These are phyloP conservation scores for Penicillium pulvis DNA, from an alignment of 495 filamentous ascomycete genomes.

Conservation along the genomic window DNA sequence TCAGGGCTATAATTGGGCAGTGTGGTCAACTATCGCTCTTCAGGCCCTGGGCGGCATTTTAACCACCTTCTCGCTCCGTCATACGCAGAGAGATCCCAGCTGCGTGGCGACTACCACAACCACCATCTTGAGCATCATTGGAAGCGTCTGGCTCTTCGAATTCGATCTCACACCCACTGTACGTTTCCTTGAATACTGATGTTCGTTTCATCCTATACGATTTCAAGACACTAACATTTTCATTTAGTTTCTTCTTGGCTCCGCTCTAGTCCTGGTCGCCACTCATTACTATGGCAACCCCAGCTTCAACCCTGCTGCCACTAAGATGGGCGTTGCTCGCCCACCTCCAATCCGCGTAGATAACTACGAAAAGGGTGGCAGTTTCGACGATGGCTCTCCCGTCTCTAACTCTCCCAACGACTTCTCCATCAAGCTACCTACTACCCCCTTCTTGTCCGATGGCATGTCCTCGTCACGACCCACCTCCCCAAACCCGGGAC, in stretches of 20 bases:
- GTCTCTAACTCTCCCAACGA: slow-evolving; percentile 39
- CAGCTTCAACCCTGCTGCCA: slow-evolving; percentile 34
- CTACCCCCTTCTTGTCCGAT: slow-evolving; percentile 53
- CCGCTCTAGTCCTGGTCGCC: slow-evolving; percentile 71
- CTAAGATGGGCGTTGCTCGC: slow-evolving; percentile 48
- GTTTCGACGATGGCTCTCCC: slow-evolving; percentile 53
- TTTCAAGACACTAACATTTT: slow-evolving; percentile 25
- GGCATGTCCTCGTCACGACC: slow-evolving; percentile 67
- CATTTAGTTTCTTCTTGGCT: slow-evolving; percentile 78
- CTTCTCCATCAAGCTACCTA: slow-evolving; percentile 54
- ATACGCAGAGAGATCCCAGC: slow-evolving; percentile 68
- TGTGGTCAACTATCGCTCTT: slow-evolving; percentile 81
- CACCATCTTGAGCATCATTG: slow-evolving; percentile 80
- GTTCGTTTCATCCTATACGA: neutral
- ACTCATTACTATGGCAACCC: slow-evolving; percentile 80
- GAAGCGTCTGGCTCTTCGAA: slow-evolving; percentile 82
- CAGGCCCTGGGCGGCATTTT: slow-evolving; percentile 84
- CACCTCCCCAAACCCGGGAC: slow-evolving; percentile 57
- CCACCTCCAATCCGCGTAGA: slow-evolving; percentile 76
- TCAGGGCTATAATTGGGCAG: slow-evolving; percentile 86
- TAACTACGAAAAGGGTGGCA: slow-evolving; percentile 66
- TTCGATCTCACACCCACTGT: slow-evolving; percentile 72
- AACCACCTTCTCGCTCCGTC: slow-evolving; percentile 81
- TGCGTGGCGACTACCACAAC: slow-evolving; percentile 91
- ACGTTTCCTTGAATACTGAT: slow-evolving; percentile 40